These are phyloP conservation scores for Tylopilus orsonianus DNA, from an alignment of 1,284 basidiomycete genomes.

Conservation along the genomic window DNA sequence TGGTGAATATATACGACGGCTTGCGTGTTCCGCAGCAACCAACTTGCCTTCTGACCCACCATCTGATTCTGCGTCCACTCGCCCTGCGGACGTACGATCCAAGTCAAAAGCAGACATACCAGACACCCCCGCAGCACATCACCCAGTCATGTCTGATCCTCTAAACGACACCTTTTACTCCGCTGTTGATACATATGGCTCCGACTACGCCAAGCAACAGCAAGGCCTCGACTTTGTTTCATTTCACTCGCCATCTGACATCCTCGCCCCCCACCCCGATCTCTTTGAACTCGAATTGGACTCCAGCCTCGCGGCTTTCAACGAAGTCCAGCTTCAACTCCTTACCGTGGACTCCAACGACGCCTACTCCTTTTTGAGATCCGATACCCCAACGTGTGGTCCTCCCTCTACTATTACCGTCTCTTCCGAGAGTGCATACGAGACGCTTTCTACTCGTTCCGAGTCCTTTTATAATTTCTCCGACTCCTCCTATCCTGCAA, in stretches of 20 bases:
- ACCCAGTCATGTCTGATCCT: conserved; percentile 32
- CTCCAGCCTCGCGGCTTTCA: conserved; percentile 60
- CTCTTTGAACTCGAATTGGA: conserved; percentile 80
- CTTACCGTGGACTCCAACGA: conserved; percentile 61
- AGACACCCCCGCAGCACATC: conserved; percentile 27
- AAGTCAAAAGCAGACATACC: conserved; percentile 23
- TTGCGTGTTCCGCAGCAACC: conserved; percentile 37
- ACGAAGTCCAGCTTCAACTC: conserved; percentile 61
- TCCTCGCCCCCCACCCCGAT: conserved; percentile 73
- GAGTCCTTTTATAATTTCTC: conserved; percentile 68
- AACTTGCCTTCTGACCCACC: conserved; percentile 10
- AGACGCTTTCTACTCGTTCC: conserved; percentile 63
- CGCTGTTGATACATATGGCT: conserved; percentile 37
- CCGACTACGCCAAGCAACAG: conserved; percentile 38
- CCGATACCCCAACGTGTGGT: conserved; percentile 63
- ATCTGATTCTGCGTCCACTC: conserved; percentile 3
- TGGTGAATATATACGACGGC: conserved; percentile 35
- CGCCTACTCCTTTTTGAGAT: conserved; percentile 60
- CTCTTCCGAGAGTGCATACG: conserved; percentile 74
- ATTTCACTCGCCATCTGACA: conserved; percentile 63
- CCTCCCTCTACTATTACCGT: conserved; percentile 76
- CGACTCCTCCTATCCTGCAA: conserved; percentile 48
- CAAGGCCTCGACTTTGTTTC: conserved; percentile 64
- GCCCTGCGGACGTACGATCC: conserved; percentile 11
- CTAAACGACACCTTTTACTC: conserved; percentile 34